phyloP scores from a whole-genome alignment of 495 filamentous ascomycete genomes.

The Daldinia childiae region DNA sequence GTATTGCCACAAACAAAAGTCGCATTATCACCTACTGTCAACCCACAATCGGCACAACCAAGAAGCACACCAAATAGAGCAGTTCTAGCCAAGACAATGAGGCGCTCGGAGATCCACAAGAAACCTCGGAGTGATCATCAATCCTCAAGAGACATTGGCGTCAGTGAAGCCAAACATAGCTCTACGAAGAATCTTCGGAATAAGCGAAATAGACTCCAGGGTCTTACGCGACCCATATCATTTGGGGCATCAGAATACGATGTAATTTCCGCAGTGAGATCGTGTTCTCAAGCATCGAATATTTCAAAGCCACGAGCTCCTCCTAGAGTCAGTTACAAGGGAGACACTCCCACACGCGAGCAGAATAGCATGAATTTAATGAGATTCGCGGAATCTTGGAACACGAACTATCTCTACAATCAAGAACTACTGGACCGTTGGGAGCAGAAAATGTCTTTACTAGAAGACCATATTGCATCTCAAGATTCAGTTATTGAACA shows the following conservation, averaged over 20 bases:
- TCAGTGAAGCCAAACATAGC: neutral
- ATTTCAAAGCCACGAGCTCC: slow-evolving; percentile 37
- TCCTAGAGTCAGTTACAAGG: neutral
- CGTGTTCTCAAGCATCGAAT: slow-evolving; percentile 41
- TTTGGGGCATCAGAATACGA: neutral
- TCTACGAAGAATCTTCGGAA: slow-evolving; percentile 1
- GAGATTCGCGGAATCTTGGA: slow-evolving; percentile 37
- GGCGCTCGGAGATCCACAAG: neutral
- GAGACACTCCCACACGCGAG: slow-evolving; percentile 18
- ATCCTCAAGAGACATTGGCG: neutral
- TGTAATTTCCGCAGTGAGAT: neutral
- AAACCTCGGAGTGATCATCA: neutral
- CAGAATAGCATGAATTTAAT: slow-evolving; percentile 22
- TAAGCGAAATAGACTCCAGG: neutral
- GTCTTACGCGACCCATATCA: slow-evolving; percentile 20
- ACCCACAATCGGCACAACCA: neutral
- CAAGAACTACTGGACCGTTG: slow-evolving; percentile 34
- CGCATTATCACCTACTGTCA: neutral
- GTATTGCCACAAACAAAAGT: neutral
- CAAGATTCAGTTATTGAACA: slow-evolving; percentile 36
- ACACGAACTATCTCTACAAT: slow-evolving; percentile 36
- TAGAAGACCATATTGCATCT: slow-evolving; percentile 38
- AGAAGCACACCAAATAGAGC: neutral
- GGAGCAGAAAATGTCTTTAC: slow-evolving; percentile 35
- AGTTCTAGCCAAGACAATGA: neutral